Base-by-base conservation (phyloP, 768 basidiomycete genomes). In the Naganishia antarctica region DNA sequence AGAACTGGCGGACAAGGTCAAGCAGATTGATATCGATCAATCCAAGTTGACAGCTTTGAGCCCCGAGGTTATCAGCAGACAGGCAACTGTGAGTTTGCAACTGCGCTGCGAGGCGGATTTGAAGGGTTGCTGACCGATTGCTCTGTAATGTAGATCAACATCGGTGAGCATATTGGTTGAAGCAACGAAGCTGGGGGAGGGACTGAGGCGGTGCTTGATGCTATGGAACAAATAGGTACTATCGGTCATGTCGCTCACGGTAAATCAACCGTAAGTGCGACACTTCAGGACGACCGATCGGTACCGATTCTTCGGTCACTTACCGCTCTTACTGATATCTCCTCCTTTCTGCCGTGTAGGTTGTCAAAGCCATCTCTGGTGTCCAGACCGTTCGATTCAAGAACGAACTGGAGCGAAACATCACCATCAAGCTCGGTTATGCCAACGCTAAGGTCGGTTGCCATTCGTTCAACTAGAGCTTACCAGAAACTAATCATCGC, bases 351-450 rank as follows among this genome's bases (percentile, higher is more conserved):
- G 18, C 51, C n/a, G 2, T 2, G 2, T 21, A 57, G 53, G 53
- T 97, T 62, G 94, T 98, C 64, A 93, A 97, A 81, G 96, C 96
- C 31, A 98, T 99, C 76, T 97, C 94, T 11, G 93, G 96, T 7
- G 94, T 97, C 18, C 88, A 89, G 85, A 98, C 96, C 18, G 96
- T 98, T 49, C 85, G 94, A 71, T 98, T 99, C 80, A 99, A 99
- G 83, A 98, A 97, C 79, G 96, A 99, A 79, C 85, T 98, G 63
- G 96, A 98, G 66, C 83, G 94, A 68, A 99, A 99, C 80, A 99
- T 98, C 72, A 99, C 94, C 23, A 99, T 99, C 81, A 97, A 99
- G 81, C 84, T 99, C 49, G 96, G 96, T 66, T 99, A 98, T 76
- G 96, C 96, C 48, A 99, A 99, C 72, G 96, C 96, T 45, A 99